Evolutionary conservation across 805 yeast genomes (phyloP), one percentile per base, ranked within the genome.

Genomic region (Candida loeiensis): DNA sequence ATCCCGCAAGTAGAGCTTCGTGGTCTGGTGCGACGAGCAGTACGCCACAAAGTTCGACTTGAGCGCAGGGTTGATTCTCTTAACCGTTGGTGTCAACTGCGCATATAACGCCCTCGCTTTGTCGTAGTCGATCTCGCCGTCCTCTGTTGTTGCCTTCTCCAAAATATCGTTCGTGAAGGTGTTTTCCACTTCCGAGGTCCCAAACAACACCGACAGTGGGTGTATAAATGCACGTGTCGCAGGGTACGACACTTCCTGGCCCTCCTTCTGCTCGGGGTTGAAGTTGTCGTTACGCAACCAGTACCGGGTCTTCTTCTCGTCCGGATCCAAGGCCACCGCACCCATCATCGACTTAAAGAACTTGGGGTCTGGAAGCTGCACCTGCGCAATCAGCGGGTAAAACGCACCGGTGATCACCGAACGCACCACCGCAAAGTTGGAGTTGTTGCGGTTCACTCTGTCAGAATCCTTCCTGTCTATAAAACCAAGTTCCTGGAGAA

Each of bases 301-400:
- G 37, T 80, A 77, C 54, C 81, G 83, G 43, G 83, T 82, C 43
- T 72, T 67, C 41, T 71, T 74, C 2, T 90, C 85, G 53, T 90
- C 96, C 0, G 89, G 85, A 51, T 90, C 96, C n/a, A 79, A 71
- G 39, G 85, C 90, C 32, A 91, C 73, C 0, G 97, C 76, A 16
- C 99, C 99, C 0, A 80, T 73, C 24, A 81, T 65, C 1, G 87
- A 78, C 26, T 80, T 74, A 32, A 79, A 63, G 56, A 65, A 91
- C 53, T 85, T 86, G 3, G 90, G 78, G 45, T 87, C 89, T 0
- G 98, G 97, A 15, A 78, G 65, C 51, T 84, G 88, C 3, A 88
- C 85, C 45, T 87, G 71, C 0, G 93, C 90, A 24, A 88, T 68
- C 40, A 85, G 83, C 0, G 98, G 98, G 52, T 83, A 85, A 50